Conservation (phyloP, 129 eudicot species). For the Flaveria ramosissima region DNA sequence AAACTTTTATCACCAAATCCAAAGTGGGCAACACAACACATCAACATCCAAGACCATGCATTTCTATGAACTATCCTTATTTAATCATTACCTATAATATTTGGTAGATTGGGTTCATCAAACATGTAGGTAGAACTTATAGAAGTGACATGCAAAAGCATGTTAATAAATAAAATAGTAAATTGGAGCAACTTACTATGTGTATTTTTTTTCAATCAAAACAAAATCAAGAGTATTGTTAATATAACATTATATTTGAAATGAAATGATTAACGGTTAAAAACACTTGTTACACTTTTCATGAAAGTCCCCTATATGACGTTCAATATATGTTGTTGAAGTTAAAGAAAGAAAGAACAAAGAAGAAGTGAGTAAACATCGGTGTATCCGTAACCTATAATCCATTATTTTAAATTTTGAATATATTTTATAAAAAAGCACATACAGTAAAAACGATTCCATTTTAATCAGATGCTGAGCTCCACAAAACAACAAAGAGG, state of each 20-base stretch:
- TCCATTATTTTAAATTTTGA: neutral
- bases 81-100: neutral
- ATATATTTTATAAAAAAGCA: constrained; percentile 4
- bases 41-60: constrained; percentile 32
- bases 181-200: neutral
- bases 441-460: constrained; percentile 42
- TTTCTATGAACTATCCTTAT: constrained; percentile 7
- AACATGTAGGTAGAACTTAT: neutral
- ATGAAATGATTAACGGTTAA: too few relatives aligned
- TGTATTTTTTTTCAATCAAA: neutral
- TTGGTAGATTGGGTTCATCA: constrained; percentile 3
- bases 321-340: neutral
- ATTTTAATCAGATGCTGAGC: constrained; percentile 26
- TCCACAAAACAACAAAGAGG: constrained; percentile 44
- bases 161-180: neutral
- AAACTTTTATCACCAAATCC: constrained; percentile 29
- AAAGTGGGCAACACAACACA: constrained; percentile 25
- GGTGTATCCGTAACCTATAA: neutral
- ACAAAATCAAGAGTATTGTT: neutral
- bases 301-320: too few relatives aligned
- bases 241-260: too few relatives aligned
- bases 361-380: neutral
- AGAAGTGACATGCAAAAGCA: neutral
- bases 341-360: neutral
- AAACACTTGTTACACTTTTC: too few relatives aligned